A percentile compares a stretch with the other conserved stretches of the same genome.
phyloP scores from a whole-genome alignment of 2,329 filamentous ascomycete genomes.

The Fusarium sp. region DNA sequence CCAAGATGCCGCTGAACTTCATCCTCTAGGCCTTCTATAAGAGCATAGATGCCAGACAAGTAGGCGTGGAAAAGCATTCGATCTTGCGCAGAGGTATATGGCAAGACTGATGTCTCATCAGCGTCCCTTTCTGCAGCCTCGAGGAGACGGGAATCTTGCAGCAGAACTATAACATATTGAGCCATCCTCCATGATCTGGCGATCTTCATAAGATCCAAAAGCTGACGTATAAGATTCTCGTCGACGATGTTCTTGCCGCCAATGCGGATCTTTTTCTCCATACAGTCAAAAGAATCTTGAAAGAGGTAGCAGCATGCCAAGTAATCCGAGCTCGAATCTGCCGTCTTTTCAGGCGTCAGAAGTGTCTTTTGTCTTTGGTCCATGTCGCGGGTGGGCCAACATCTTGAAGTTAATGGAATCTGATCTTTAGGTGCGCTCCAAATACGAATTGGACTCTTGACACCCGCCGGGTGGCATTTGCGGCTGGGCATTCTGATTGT shows the following conservation, averaged over 20 bases:
- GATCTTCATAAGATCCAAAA: background rate
- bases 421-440: background rate
- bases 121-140: background rate
- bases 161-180: rapidly evolving
- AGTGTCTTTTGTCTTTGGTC: too few species aligned
- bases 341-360: background rate
- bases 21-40: background rate
- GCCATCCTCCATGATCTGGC: background rate
- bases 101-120: background rate
- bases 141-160: background rate
- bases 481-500: background rate
- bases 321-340: background rate
- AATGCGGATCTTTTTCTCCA: background rate
- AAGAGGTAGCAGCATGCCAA: background rate
- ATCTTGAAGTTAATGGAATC: background rate
- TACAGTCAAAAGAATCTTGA: background rate
- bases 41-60: background rate
- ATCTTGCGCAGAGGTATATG: background rate
- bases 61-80: background rate
- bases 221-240: background rate
- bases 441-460: background rate
- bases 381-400: rapidly evolving
- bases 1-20: background rate
- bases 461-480: background rate
- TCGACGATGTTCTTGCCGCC: too few species aligned